These are phyloP conservation scores for Termitomyces bulborhizus DNA, from an alignment of 768 basidiomycete genomes.

Conservation along the genomic window DNA sequence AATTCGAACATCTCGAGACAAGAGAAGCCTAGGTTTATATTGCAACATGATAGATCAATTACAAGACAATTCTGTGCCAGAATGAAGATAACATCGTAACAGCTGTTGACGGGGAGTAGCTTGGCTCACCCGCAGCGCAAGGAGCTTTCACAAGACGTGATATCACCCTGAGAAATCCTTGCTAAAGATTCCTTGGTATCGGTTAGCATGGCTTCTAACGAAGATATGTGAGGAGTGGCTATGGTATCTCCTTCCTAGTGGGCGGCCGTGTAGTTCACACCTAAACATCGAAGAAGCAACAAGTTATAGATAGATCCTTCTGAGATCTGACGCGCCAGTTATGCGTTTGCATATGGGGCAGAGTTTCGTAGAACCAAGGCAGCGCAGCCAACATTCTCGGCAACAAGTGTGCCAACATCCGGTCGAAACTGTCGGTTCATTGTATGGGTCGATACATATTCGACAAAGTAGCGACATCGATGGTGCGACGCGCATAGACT, in stretches of 20 bases:
- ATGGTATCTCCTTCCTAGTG: neutral
- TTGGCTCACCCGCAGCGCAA: neutral
- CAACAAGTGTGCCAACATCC: constrained; percentile 90
- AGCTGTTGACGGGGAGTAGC: neutral
- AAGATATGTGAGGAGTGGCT: neutral
- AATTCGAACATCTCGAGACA: neutral
- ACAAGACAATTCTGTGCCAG: neutral
- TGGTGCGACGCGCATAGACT: constrained; percentile 34
- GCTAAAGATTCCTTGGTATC: neutral
- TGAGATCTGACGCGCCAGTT: constrained; percentile 67
- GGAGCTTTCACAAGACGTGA: neutral
- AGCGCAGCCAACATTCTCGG: constrained; percentile 78
- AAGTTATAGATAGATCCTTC: constrained; percentile 63
- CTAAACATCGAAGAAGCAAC: neutral
- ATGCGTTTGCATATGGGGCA: constrained; percentile 89
- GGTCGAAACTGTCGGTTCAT: constrained; percentile 73
- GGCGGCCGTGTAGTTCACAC: neutral
- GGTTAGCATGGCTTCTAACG: neutral
- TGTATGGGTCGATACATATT: constrained; percentile 74
- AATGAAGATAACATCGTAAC: neutral
- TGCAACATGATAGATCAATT: neutral
- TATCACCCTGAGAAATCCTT: neutral
- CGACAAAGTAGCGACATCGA: constrained; percentile 53
- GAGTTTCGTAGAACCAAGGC: constrained; percentile 73
- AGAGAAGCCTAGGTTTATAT: neutral